Evolutionary conservation across 2,329 filamentous ascomycete species (phyloP).

Genomic region (Ophiocordyceps camponoti-rufipedis): DNA sequence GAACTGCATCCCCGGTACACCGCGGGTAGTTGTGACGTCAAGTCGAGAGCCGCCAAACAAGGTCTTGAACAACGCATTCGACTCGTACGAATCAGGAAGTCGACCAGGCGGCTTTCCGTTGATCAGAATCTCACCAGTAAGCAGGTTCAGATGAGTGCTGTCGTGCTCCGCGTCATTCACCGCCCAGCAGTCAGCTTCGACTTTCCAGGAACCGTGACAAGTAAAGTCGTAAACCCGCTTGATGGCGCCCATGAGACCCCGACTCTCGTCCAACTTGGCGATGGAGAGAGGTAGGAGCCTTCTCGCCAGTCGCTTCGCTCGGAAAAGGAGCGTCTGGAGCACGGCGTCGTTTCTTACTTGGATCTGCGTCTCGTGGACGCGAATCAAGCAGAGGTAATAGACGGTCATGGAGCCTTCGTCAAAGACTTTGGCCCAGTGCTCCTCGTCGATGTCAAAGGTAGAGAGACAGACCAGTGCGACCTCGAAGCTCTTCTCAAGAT

Average conservation of each 20-base stretch:
- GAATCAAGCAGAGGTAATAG: neutral
- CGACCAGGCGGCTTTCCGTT: conserved; percentile 28
- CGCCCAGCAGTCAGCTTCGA: neutral
- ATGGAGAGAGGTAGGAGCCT: neutral
- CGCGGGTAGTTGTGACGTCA: conserved; percentile 22
- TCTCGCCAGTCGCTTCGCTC: neutral
- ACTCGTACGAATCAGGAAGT: conserved; percentile 25
- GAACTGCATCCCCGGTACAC: conserved; percentile 19
- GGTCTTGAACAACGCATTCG: conserved; percentile 17
- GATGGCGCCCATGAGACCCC: neutral
- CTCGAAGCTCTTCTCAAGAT: neutral
- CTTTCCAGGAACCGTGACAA: neutral
- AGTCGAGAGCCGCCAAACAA: conserved; percentile 21
- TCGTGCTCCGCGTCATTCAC: neutral
- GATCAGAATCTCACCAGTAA: conserved; percentile 32
- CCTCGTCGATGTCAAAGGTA: conserved; percentile 1
- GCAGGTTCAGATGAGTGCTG: conserved; percentile 26
- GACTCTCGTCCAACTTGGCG: neutral
- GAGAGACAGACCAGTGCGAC: conserved; percentile 1
- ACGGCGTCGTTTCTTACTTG: neutral
- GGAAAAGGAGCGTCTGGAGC: neutral
- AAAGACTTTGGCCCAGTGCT: neutral
- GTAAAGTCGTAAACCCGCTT: neutral
- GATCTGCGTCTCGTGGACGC: neutral
- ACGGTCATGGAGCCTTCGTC: neutral